Percentiles rank a stretch among this genome's conserved stretches.
Conservation (phyloP, 192 early-diverging fungal species). For the Podochytrium sp. region DNA sequence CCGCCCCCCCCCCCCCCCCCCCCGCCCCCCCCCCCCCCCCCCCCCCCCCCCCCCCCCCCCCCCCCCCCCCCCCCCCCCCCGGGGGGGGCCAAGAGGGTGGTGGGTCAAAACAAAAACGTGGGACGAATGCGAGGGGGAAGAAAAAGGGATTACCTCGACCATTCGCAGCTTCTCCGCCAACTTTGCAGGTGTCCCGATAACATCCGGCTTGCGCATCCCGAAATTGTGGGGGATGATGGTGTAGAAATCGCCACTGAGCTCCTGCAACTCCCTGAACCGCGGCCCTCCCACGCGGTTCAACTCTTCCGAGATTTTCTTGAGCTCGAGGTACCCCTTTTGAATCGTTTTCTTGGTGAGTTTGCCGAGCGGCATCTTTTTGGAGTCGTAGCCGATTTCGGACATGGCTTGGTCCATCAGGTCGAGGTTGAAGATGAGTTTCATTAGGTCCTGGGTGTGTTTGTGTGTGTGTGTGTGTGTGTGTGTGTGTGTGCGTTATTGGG, state of each 20-base stretch:
- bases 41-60: too few relatives aligned
- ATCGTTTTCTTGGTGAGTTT: constrained; percentile 70
- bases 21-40: too few relatives aligned
- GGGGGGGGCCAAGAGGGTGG: too few relatives aligned
- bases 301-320: constrained; percentile 60
- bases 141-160: too few relatives aligned
- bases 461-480: neutral
- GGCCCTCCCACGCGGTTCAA: constrained; percentile 16
- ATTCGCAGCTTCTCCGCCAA: constrained; percentile 67
- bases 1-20: too few relatives aligned
- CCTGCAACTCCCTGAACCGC: neutral
- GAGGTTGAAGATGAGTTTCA: constrained; percentile 74
- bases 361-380: constrained; percentile 77
- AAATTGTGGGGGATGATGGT: constrained; percentile 76
- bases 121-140: too few relatives aligned
- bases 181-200: constrained; percentile 51
- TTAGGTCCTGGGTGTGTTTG: constrained; percentile 67
- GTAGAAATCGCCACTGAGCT: constrained; percentile 45
- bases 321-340: constrained; percentile 57
- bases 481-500: neutral
- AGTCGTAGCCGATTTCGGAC: constrained; percentile 73
- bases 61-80: too few relatives aligned
- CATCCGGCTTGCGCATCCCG: constrained; percentile 44
- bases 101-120: too few relatives aligned
- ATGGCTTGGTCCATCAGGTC: constrained; percentile 60